phyloP scores from a whole-genome alignment of 2,329 filamentous ascomycete species.

The Trichoderma oligosporum region DNA sequence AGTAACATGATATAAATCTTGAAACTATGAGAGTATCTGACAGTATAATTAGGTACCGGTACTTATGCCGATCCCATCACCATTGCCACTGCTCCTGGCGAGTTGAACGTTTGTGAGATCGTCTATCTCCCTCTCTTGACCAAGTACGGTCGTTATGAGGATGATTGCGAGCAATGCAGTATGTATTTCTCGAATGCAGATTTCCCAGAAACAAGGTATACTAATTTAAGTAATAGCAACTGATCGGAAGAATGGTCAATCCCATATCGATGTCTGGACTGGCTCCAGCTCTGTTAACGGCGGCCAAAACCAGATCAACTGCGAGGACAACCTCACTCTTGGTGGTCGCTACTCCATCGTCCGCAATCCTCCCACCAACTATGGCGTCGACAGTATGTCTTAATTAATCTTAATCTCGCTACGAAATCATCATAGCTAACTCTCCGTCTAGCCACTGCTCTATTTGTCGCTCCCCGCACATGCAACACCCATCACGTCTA shows the following conservation, averaged over 20 bases:
- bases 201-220: not conserved
- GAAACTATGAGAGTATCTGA: not conserved
- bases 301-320: conserved; percentile 25
- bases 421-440: not conserved
- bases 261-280: conserved; percentile 26
- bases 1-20: not conserved
- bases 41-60: conserved; percentile 15
- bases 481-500: conserved; percentile 25
- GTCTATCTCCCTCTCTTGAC: conserved; percentile 25
- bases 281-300: conserved; percentile 22
- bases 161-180: conserved; percentile 23
- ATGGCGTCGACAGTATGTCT: conserved; percentile 23
- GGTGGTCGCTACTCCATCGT: conserved; percentile 24
- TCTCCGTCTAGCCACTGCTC: conserved; percentile 19
- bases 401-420: not conserved
- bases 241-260: conserved; percentile 21
- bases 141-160: conserved; percentile 24
- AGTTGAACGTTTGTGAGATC: conserved; percentile 24
- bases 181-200: not conserved
- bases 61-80: conserved; percentile 25
- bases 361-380: conserved; percentile 25
- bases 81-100: conserved; percentile 24
- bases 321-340: conserved; percentile 23
- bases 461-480: conserved; percentile 23
- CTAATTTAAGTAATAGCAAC: not conserved